phyloP scores from a whole-genome alignment of 1,284 basidiomycete genomes.

The Tetrapyrgos nigripes region DNA sequence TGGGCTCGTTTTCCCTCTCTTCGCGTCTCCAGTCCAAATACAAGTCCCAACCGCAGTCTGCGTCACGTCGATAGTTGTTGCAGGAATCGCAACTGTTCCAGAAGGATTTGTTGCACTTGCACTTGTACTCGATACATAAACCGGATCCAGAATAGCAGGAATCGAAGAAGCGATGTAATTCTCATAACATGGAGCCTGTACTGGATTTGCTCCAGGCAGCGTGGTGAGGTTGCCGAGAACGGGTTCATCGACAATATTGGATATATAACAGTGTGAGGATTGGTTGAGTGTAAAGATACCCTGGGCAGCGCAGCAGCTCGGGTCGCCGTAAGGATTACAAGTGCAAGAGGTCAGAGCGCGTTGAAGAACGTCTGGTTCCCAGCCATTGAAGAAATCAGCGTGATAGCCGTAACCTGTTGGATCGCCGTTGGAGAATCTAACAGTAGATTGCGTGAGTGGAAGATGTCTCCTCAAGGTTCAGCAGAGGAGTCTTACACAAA shows the following conservation, averaged over 20 bases:
- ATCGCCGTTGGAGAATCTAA: slow-evolving; percentile 47
- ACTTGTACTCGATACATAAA: slow-evolving; percentile 10
- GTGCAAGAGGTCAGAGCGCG: slow-evolving; percentile 50
- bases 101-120: not conserved
- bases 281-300: slow-evolving; percentile 44
- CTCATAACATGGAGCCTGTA: slow-evolving; percentile 18
- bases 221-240: slow-evolving; percentile 12
- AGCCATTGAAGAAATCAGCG: slow-evolving; percentile 59
- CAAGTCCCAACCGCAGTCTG: slow-evolving; percentile 16
- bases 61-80: slow-evolving; percentile 1
- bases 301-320: slow-evolving; percentile 39
- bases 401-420: slow-evolving; percentile 60
- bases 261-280: slow-evolving; percentile 40
- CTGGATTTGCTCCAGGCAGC: slow-evolving; percentile 15
- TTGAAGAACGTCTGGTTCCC: slow-evolving; percentile 51
- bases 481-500: slow-evolving; percentile 42
- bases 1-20: not conserved
- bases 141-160: slow-evolving; percentile 11
- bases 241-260: slow-evolving; percentile 41
- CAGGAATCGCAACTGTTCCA: slow-evolving; percentile 8
- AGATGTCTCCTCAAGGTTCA: not conserved
- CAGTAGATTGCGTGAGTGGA: not conserved
- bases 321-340: slow-evolving; percentile 41
- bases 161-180: slow-evolving; percentile 8
- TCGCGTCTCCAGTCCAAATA: slow-evolving; percentile 9